Percentiles rank a stretch among this genome's conserved stretches.
These are phyloP conservation scores for Dimocarpus longan DNA, from an alignment of 345 rosid species.

Conservation along the genomic window DNA sequence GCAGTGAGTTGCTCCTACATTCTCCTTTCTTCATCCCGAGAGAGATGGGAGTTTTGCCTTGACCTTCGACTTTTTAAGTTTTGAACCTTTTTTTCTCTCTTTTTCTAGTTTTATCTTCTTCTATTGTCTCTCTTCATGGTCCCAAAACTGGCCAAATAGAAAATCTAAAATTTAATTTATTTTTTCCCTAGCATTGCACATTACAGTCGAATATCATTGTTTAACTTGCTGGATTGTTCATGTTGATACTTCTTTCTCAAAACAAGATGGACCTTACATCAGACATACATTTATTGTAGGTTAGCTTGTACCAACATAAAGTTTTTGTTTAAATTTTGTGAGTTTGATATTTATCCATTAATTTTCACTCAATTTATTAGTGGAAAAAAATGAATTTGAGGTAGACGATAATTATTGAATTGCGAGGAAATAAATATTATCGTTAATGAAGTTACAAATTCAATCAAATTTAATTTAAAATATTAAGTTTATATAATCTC, in stretches of 20 bases:
- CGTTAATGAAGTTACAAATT: too few relatives aligned
- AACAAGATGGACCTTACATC: not conserved
- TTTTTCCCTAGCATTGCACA: constrained; percentile 1
- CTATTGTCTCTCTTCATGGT: not conserved
- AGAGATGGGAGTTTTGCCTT: constrained; percentile 26
- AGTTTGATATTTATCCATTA: too few relatives aligned
- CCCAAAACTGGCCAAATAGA: not conserved
- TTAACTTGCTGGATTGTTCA: not conserved
- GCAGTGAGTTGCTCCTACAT: constrained; percentile 18
- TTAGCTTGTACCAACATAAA: too few relatives aligned
- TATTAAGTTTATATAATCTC: too few relatives aligned
- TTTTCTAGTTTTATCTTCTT: not conserved
- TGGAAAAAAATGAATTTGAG: too few relatives aligned
- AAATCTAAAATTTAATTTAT: constrained; percentile 14
- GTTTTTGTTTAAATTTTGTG: too few relatives aligned
- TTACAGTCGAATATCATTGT: not conserved
- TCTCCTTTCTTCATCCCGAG: not conserved
- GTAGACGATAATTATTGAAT: too few relatives aligned
- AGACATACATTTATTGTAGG: too few relatives aligned
- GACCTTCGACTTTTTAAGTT: not conserved
- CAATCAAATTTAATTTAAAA: too few relatives aligned
- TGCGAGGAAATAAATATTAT: too few relatives aligned
- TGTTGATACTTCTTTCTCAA: not conserved
- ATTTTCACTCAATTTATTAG: too few relatives aligned
- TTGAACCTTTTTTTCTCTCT: not conserved